Percentiles rank a stretch among this genome's conserved stretches.
Conservation (phyloP, 2,329 filamentous ascomycete genomes). For the Monosporascus sp. region DNA sequence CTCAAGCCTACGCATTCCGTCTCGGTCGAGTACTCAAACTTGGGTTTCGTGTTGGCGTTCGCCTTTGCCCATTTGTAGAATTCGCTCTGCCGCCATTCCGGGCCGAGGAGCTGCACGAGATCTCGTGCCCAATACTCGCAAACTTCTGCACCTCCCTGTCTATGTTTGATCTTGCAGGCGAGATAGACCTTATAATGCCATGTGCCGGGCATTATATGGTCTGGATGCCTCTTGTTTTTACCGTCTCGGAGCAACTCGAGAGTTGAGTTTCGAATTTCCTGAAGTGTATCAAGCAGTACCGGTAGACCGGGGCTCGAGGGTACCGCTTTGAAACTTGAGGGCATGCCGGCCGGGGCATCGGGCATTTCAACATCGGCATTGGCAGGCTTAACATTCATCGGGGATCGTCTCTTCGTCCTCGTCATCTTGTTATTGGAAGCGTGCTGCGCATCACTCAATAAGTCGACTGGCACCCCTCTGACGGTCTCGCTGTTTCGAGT, state of each 20-base stretch:
- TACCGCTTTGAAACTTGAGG: not conserved
- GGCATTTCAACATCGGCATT: constrained; percentile 22
- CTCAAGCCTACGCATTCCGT: constrained; percentile 17
- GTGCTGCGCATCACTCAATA: constrained; percentile 9
- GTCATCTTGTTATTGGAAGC: constrained; percentile 14
- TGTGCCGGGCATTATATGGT: constrained; percentile 18
- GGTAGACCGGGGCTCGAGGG: not conserved
- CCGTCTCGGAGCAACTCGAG: constrained; percentile 21
- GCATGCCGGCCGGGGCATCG: constrained; percentile 12
- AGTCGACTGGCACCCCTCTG: constrained; percentile 3
- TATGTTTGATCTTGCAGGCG: constrained; percentile 37
- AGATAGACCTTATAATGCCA: constrained; percentile 28
- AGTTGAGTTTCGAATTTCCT: constrained; percentile 20
- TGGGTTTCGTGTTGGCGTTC: constrained; percentile 21
- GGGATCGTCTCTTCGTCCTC: constrained; percentile 17
- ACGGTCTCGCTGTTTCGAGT: constrained; percentile 9
- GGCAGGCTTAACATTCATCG: constrained; percentile 1
- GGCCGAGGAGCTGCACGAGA: constrained; percentile 25
- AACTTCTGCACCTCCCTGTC: constrained; percentile 32
- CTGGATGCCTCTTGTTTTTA: constrained; percentile 23
- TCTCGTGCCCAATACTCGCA: constrained; percentile 40
- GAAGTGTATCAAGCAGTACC: constrained; percentile 15
- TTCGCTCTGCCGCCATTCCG: constrained; percentile 26
- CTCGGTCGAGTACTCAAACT: constrained; percentile 20
- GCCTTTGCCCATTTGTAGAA: constrained; percentile 26